Evolutionary conservation across 129 eudicot species (phyloP).

Genomic region (Lonicera japonica): DNA sequence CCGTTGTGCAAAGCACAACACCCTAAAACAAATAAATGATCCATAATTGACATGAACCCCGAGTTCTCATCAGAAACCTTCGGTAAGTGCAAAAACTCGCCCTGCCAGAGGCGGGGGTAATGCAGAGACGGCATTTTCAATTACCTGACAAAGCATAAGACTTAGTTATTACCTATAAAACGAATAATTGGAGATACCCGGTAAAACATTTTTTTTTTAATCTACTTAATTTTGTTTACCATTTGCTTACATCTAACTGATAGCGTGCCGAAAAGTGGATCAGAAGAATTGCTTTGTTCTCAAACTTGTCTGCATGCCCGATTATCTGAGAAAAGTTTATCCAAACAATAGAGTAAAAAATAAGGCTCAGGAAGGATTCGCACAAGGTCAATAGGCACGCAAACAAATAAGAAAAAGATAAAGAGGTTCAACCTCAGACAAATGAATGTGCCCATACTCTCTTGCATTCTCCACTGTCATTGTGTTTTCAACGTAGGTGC

Average conservation of each 20-base stretch:
- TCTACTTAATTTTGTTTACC: too few species aligned
- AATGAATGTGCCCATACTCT: slow-evolving; percentile 90
- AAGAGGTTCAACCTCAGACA: slow-evolving; percentile 64
- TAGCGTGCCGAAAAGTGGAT: slow-evolving; percentile 98
- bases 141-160: slow-evolving; percentile 45
- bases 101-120: slow-evolving; percentile 65
- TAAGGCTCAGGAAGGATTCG: background rate
- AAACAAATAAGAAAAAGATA: slow-evolving; percentile 1
- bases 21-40: too few species aligned
- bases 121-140: slow-evolving; percentile 61
- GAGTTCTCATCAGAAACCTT: slow-evolving; percentile 48
- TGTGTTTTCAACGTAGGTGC: slow-evolving; percentile 67
- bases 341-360: slow-evolving; percentile 8
- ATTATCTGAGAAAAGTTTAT: slow-evolving; percentile 47
- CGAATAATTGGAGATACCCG: too few species aligned
- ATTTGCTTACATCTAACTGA: slow-evolving; percentile 75
- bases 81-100: slow-evolving; percentile 81
- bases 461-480: slow-evolving; percentile 76
- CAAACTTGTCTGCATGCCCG: slow-evolving; percentile 48
- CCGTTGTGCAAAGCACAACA: too few species aligned
- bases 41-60: background rate
- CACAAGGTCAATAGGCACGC: background rate
- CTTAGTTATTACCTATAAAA: too few species aligned
- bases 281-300: slow-evolving; percentile 92
- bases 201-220: too few species aligned